Evolutionary conservation across 768 basidiomycete genomes (phyloP).

Genomic region (Zangia roseola): DNA sequence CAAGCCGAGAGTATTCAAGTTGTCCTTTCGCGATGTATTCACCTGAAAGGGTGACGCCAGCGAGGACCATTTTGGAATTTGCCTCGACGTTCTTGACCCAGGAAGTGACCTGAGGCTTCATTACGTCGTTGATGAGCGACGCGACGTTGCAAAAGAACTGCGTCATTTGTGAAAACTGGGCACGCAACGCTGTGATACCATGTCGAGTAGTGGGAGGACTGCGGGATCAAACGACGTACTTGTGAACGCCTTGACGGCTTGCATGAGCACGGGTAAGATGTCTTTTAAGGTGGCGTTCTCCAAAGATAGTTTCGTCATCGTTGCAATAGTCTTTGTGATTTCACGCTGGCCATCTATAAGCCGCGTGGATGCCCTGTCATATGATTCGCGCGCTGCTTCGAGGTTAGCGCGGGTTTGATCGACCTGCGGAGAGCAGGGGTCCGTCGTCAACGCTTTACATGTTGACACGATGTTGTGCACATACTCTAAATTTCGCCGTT

Average conservation of each 20-base stretch:
- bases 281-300: constrained; percentile 20
- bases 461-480: too few species aligned
- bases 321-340: constrained; percentile 18
- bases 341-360: constrained; percentile 19
- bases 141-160: constrained; percentile 17
- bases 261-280: constrained; percentile 16
- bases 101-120: constrained; percentile 17
- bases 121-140: constrained; percentile 20
- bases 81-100: constrained; percentile 16
- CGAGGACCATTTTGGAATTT: constrained; percentile 16
- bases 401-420: constrained; percentile 22
- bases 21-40: background rate
- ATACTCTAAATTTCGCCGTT: constrained; percentile 10
- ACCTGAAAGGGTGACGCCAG: constrained; percentile 17
- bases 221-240: background rate
- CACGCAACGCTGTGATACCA: constrained; percentile 9
- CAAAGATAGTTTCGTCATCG: constrained; percentile 18
- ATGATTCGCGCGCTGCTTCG: constrained; percentile 17
- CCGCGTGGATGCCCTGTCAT: constrained; percentile 10
- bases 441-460: background rate
- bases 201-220: background rate
- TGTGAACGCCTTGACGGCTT: constrained; percentile 18
- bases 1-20: background rate
- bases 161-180: constrained; percentile 19
- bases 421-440: constrained; percentile 2